Evolutionary conservation across 2,329 filamentous ascomycete species (phyloP).

Genomic region (Lizonia empirigonia): DNA sequence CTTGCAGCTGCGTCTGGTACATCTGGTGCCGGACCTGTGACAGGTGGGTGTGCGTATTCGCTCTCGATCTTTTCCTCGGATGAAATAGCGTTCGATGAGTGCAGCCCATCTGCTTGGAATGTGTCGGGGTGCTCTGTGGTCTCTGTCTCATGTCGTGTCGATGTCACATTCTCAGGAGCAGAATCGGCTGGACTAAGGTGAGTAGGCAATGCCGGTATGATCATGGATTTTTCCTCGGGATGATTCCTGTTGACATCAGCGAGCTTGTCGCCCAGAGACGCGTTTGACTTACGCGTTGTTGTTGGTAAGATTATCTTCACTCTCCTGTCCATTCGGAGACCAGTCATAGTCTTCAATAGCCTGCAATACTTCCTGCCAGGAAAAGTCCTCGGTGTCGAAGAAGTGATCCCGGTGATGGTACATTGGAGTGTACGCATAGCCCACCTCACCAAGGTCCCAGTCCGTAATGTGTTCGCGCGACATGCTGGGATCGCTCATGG

Average conservation of each 20-base stretch:
- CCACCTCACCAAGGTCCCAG: slow-evolving; percentile 10
- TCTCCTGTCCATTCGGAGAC: slow-evolving; percentile 2
- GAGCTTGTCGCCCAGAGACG: background rate
- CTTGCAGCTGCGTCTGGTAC: too few relatives aligned
- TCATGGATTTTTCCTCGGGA: background rate
- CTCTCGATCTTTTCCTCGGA: too few relatives aligned
- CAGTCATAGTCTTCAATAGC: slow-evolving; percentile 37
- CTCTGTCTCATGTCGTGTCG: too few relatives aligned
- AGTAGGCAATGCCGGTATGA: too few relatives aligned
- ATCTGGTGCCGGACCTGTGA: too few relatives aligned
- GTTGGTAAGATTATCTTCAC: background rate
- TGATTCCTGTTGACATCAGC: background rate
- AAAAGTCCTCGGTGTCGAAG: background rate
- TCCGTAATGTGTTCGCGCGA: background rate
- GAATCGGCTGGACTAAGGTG: background rate
- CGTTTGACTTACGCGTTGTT: background rate
- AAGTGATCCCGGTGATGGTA: slow-evolving; percentile 10
- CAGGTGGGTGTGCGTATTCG: too few relatives aligned
- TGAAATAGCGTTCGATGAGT: too few relatives aligned
- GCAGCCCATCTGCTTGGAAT: too few relatives aligned
- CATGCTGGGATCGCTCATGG: background rate
- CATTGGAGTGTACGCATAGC: slow-evolving; percentile 1
- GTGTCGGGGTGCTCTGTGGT: too few relatives aligned
- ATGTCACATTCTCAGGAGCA: background rate
- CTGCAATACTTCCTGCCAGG: slow-evolving; percentile 29